A percentile compares a stretch with the other conserved stretches of the same genome.
phyloP scores from a whole-genome alignment of 192 early-diverging fungal species.

The Coemansia sp. region DNA sequence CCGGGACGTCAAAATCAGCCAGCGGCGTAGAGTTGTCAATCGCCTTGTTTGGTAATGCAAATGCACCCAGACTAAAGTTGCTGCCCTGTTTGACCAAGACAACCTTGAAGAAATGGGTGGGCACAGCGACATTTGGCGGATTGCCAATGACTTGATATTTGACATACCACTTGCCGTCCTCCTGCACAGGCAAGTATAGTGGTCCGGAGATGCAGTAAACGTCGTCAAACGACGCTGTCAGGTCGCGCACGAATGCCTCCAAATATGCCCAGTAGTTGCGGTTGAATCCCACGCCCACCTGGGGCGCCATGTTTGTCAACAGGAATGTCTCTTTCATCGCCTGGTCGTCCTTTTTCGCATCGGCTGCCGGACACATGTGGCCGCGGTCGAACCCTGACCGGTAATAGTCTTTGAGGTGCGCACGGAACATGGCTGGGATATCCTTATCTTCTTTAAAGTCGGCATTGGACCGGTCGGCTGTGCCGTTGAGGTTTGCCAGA shows the following conservation, averaged over 20 bases:
- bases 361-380: conserved; percentile 90
- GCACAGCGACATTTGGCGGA: conserved; percentile 86
- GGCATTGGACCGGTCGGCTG: conserved; percentile 59
- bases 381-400: conserved; percentile 86
- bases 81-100: conserved; percentile 64
- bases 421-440: conserved; percentile 74
- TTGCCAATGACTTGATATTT: conserved; percentile 86
- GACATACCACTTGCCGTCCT: conserved; percentile 74
- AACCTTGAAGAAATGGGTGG: conserved; percentile 93
- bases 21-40: conserved; percentile 69
- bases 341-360: conserved; percentile 68
- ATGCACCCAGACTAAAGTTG: conserved; percentile 59
- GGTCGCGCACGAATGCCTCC: conserved; percentile 74
- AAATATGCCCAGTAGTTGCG: conserved; percentile 90
- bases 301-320: conserved; percentile 76
- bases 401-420: conserved; percentile 77
- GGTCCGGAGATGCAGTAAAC: conserved; percentile 89
- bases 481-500: conserved; percentile 56
- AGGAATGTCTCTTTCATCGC: conserved; percentile 88
- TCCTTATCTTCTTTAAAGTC: conserved; percentile 75
- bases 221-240: conserved; percentile 73
- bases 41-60: conserved; percentile 81
- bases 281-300: conserved; percentile 85
- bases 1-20: conserved; percentile 64
- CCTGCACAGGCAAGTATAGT: conserved; percentile 77